Evolutionary conservation across 169 alveolate species (phyloP).

Genomic region (Cryptosporidium meleagridis): DNA sequence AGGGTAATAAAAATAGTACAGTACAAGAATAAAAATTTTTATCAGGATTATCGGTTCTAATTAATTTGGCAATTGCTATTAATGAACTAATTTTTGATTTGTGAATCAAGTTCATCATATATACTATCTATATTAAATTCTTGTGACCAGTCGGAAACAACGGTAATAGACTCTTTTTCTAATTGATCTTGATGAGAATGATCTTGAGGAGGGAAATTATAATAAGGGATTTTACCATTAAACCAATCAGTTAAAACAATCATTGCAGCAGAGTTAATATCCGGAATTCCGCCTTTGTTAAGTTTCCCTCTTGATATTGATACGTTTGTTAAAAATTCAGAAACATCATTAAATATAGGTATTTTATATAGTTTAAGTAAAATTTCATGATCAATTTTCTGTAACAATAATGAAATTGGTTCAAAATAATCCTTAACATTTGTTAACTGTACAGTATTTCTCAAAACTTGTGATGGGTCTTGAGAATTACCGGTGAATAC

Average conservation of each 20-base stretch:
- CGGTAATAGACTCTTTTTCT: constrained; percentile 36
- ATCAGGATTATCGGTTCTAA: background rate
- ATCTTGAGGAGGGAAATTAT: constrained; percentile 86
- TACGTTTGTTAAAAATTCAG: constrained; percentile 80
- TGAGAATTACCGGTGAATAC: constrained; percentile 85
- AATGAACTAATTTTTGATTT: background rate
- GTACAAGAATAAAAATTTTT: background rate
- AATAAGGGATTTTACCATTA: constrained; percentile 88
- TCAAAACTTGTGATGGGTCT: constrained; percentile 83
- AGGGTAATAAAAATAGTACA: too few relatives aligned
- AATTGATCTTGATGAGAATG: background rate
- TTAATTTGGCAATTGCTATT: background rate
- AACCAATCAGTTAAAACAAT: constrained; percentile 90
- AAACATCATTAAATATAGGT: constrained; percentile 78
- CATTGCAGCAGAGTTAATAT: constrained; percentile 89
- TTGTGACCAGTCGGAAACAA: constrained; percentile 60
- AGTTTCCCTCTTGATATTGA: constrained; percentile 85
- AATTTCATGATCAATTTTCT: constrained; percentile 82
- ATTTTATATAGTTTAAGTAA: constrained; percentile 84
- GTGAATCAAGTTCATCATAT: constrained; percentile 34
- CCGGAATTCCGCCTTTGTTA: constrained; percentile 89
- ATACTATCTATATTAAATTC: constrained; percentile 54
- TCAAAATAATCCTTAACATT: constrained; percentile 88
- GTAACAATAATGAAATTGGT: constrained; percentile 87
- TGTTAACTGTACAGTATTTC: constrained; percentile 89